Percentiles rank a stretch among this genome's conserved stretches.
These are phyloP conservation scores for Fusarium secorum DNA, from an alignment of 2,329 filamentous ascomycete species.

Conservation along the genomic window DNA sequence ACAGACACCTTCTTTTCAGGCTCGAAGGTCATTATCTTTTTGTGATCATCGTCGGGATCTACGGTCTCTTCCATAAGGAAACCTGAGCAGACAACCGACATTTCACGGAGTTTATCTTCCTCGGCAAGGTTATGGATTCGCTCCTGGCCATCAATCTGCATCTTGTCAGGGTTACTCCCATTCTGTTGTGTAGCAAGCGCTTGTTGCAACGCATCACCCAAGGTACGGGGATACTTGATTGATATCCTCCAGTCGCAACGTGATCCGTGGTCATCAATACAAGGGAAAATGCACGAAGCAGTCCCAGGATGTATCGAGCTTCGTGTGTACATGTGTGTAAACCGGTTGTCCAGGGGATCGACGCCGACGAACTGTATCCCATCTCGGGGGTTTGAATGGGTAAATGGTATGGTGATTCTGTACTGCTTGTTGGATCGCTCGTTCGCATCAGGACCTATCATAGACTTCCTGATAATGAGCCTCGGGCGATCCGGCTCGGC, in stretches of 20 bases:
- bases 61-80: constrained; percentile 84
- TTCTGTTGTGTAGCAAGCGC: constrained; percentile 54
- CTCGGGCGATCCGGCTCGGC: constrained; percentile 51
- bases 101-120: constrained; percentile 86
- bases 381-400: constrained; percentile 77
- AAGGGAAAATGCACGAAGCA: constrained; percentile 89
- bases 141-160: constrained; percentile 53
- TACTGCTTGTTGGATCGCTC: constrained; percentile 56
- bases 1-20: constrained; percentile 78
- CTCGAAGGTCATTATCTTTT: constrained; percentile 88
- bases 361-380: constrained; percentile 92
- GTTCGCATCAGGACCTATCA: constrained; percentile 41
- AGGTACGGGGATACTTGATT: constrained; percentile 83
- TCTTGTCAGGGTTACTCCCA: constrained; percentile 47
- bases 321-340: constrained; percentile 90
- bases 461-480: constrained; percentile 56
- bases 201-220: constrained; percentile 76
- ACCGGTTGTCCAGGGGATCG: constrained; percentile 79
- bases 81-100: constrained; percentile 90
- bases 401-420: constrained; percentile 75
- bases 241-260: constrained; percentile 88
- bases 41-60: constrained; percentile 77
- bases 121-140: constrained; percentile 62
- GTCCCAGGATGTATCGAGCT: constrained; percentile 81
- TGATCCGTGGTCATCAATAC: constrained; percentile 83